Evolutionary conservation across 169 alveolate species (phyloP).

Genomic region (Eimeria sp.): DNA sequence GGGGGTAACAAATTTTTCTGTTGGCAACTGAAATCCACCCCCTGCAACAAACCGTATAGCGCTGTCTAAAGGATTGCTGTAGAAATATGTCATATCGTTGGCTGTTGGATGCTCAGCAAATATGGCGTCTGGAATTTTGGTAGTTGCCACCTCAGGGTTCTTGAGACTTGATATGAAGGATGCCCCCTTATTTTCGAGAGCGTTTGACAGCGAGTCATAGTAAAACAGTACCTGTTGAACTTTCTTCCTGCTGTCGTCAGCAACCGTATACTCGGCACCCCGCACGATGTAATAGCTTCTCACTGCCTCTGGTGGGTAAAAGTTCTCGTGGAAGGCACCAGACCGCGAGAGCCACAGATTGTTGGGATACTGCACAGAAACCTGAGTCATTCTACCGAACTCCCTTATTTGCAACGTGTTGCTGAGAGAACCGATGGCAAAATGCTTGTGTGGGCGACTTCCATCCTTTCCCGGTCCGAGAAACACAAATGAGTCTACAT

Average conservation of each 20-base stretch:
- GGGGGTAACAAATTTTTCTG: not conserved
- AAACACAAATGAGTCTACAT: constrained; percentile 61
- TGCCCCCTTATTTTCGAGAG: constrained; percentile 60
- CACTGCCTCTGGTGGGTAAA: constrained; percentile 62
- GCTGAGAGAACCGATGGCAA: constrained; percentile 68
- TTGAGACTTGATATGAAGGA: constrained; percentile 45
- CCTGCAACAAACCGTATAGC: constrained; percentile 44
- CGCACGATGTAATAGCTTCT: constrained; percentile 71
- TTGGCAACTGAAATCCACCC: constrained; percentile 49
- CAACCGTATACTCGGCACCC: constrained; percentile 67
- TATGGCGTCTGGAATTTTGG: constrained; percentile 65
- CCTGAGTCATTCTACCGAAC: constrained; percentile 62
- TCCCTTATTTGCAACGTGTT: constrained; percentile 62
- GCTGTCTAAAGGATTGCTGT: constrained; percentile 45
- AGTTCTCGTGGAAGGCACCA: constrained; percentile 68
- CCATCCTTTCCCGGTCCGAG: constrained; percentile 68
- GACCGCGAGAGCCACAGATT: constrained; percentile 72
- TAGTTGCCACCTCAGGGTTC: constrained; percentile 40
- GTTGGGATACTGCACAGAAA: constrained; percentile 70
- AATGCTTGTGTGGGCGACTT: constrained; percentile 60
- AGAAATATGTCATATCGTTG: constrained; percentile 63
- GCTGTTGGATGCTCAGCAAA: constrained; percentile 73
- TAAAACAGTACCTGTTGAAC: constrained; percentile 69
- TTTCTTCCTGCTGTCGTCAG: constrained; percentile 41
- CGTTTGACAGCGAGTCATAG: constrained; percentile 62